These are phyloP conservation scores for Lunularia cruciata DNA, from an alignment of 225 moss, liverwort and hornwort genomes.

Conservation along the genomic window DNA sequence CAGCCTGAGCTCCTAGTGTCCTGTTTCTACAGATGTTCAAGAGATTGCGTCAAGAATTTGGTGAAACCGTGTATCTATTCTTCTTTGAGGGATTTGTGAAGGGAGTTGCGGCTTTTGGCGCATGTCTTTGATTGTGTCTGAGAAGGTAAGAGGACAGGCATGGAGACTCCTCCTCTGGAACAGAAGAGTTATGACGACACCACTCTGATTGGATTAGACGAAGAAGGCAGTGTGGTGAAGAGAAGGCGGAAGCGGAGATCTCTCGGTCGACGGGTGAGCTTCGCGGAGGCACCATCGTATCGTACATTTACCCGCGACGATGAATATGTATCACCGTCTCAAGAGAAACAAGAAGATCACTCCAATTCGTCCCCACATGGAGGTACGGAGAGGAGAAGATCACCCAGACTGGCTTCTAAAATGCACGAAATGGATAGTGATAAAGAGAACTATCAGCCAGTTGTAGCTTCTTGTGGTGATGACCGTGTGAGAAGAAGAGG, in stretches of 20 bases:
- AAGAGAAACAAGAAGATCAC: neutral
- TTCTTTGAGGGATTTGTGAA: too few relatives aligned
- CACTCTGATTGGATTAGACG: conserved; percentile 20
- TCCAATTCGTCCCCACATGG: neutral
- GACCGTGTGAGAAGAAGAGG: conserved; percentile 10
- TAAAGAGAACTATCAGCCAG: conserved; percentile 38
- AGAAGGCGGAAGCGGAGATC: conserved; percentile 40
- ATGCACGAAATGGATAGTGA: conserved; percentile 12
- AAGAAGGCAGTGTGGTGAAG: conserved; percentile 24
- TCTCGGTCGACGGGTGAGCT: conserved; percentile 46
- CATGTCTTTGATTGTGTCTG: too few relatives aligned
- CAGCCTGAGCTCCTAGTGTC: too few relatives aligned
- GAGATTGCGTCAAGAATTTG: too few relatives aligned
- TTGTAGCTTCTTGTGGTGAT: neutral
- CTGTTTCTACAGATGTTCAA: too few relatives aligned
- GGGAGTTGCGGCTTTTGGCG: too few relatives aligned
- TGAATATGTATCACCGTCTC: conserved; percentile 44
- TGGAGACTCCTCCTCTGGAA: conserved; percentile 1
- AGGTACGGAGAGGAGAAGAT: conserved; percentile 20
- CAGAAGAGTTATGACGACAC: conserved; percentile 31
- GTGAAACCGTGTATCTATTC: too few relatives aligned
- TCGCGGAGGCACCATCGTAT: conserved; percentile 38
- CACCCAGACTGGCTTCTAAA: conserved; percentile 28
- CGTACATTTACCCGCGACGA: conserved; percentile 48
- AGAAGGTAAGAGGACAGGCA: neutral